These are phyloP conservation scores for Hyphopichia fennica DNA, from an alignment of 1,139 yeast genomes.

Conservation along the genomic window DNA sequence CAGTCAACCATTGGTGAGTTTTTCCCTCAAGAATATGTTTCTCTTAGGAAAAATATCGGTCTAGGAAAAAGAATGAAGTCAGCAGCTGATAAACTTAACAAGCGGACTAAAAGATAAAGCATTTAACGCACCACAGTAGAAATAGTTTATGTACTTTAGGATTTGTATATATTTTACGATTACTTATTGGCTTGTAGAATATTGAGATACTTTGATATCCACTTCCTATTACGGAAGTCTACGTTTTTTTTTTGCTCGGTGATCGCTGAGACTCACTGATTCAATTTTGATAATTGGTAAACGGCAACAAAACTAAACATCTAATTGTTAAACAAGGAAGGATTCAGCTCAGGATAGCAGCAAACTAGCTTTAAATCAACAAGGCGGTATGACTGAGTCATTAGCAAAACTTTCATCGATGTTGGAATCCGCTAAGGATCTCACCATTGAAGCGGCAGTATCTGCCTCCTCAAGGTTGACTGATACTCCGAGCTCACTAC, in stretches of 20 bases:
- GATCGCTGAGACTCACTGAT: no score
- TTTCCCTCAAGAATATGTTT: constrained; percentile 52
- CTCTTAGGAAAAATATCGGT: constrained; percentile 43
- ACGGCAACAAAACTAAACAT: no score
- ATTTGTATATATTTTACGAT: no score
- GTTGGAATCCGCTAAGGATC: constrained; percentile 78
- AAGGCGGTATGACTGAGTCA: constrained; percentile 37
- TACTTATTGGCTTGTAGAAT: no score
- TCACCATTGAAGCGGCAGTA: constrained; percentile 80
- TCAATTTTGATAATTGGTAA: no score
- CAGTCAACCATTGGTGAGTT: constrained; percentile 61
- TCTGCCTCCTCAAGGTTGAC: constrained; percentile 69
- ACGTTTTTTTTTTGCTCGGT: no score
- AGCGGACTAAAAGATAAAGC: constrained; percentile 7
- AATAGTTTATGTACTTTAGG: no score
- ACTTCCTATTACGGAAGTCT: no score
- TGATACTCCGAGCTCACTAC: constrained; percentile 53
- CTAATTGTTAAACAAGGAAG: no score
- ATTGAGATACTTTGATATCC: no score
- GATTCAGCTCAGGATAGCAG: no score
- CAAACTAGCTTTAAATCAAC: neutral
- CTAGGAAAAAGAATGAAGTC: constrained; percentile 60
- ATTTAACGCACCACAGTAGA: neutral
- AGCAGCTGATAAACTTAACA: constrained; percentile 55
- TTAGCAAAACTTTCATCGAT: constrained; percentile 42